Base-by-base conservation (phyloP, 805 yeast species). In the Millerozyma acaciae region DNA sequence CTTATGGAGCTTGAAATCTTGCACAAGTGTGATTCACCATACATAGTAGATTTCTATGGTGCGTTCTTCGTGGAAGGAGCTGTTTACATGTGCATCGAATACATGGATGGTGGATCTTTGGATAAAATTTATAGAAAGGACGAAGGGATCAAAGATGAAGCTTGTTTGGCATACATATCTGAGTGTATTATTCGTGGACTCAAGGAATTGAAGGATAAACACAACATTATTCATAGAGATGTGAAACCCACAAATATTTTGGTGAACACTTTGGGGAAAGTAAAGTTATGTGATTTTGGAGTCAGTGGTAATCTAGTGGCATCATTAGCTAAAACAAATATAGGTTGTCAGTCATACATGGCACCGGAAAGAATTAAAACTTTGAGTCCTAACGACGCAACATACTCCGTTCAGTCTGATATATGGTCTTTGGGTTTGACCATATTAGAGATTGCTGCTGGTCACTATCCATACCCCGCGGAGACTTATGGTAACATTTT, bases 281-380 rank as follows among this genome's bases (percentile, higher is more conserved):
- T 90, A 22, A 90, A 90, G 57, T 66, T 90, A 18, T 87, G 96
- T 65, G 98, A 90, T 62, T 90, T 90, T 59, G 98, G 98, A 33
- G 98, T 90, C 15, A 77, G 88, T 34, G 97, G 97, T 13, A 90
- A 90, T 52, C 65, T 90, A 40, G 97, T 93, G 15, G 96, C 97
- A 2, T 86, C 96, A 0, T 69, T 90, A 48, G 97, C 97, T 10
- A 80, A 87, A 50, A 90, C 98, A 0, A 90, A 93, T 48, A 87
- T 90, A 44, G 98, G 98, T 4, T 90, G 98, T 60, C 98, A 93
- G 61, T 84, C 95, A 1, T 90, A 90, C 59, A 93, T 93, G 97
- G 97, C 97, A 1, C 98, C 98, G 1, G 98, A 90, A 55, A 75
- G 98, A 51, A 93, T 93, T 47, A 79, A 80, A 51, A 76, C 84